phyloP scores from a whole-genome alignment of 768 basidiomycete genomes.

The Mycena capillaripes region DNA sequence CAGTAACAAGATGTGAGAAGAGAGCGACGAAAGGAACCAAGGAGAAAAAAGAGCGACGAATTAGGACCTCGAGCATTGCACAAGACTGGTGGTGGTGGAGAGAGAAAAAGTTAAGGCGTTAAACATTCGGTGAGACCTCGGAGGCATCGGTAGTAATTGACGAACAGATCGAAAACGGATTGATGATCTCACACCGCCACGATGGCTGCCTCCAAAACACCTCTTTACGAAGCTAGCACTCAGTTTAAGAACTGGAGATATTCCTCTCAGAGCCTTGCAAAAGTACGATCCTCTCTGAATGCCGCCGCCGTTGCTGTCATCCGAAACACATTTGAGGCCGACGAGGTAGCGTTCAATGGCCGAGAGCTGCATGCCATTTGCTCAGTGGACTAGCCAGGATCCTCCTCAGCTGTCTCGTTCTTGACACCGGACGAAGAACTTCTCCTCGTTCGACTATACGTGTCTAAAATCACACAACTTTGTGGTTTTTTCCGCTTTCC shows the following conservation, averaged over 20 bases:
- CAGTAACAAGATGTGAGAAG: not conserved
- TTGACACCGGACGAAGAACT: conserved; percentile 87
- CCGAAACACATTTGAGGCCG: conserved; percentile 80
- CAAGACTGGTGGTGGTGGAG: not conserved
- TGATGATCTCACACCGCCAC: too few species aligned
- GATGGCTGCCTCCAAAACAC: conserved; percentile 44
- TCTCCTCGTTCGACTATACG: conserved; percentile 89
- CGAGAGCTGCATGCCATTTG: not conserved
- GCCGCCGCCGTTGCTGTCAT: conserved; percentile 83
- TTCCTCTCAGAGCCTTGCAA: conserved; percentile 73
- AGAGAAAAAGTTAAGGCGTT: not conserved
- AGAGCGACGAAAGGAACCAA: conserved; percentile 12
- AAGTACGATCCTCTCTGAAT: conserved; percentile 79
- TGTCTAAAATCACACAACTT: conserved; percentile 86
- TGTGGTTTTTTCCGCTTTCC: conserved; percentile 90
- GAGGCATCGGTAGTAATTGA: too few species aligned
- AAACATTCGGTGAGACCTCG: too few species aligned
- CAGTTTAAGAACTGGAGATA: conserved; percentile 93
- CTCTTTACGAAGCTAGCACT: conserved; percentile 83
- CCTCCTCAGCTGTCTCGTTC: conserved; percentile 81
- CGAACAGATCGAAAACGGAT: too few species aligned
- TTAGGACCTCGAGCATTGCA: not conserved
- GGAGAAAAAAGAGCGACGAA: not conserved
- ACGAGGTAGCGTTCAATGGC: conserved; percentile 68
- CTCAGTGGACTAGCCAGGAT: conserved; percentile 68